Evolutionary conservation across 1,284 basidiomycete species (phyloP), one percentile per base, ranked within the genome.

Genomic region (Heterobasidion occidentale): DNA sequence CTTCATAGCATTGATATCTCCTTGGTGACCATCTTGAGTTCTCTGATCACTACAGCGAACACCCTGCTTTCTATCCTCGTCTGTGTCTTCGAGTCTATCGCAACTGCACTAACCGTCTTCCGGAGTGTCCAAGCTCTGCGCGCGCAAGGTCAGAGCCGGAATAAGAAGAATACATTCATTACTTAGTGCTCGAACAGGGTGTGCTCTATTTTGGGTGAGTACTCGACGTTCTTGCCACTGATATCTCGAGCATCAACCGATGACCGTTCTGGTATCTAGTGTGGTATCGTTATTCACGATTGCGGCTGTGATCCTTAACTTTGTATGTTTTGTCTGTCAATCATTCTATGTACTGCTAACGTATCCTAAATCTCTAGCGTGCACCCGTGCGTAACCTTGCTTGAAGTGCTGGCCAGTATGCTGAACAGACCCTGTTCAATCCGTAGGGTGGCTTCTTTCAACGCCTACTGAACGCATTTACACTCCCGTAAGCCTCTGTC

Each of bases 121-220:
- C 63, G 69, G 50, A 63, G 65, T 53, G 52, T 68, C 6, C 67
- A 70, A 61, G 61, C 68, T 6, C 53, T 70, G 15, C 54, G 53
- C n/a, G 60, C 56, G 2, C 55, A 61, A 14, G 67, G 66, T 2
- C 36, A 60, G 7, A 19, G 54, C 52, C 57, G 60, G 42, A 50
- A 58, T 11, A 62, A 66, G 46, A 62, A 58, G 49, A 58, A 62
- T 42, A 64, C 66, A 2, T 62, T 33, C 59, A 62, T 9, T 66
- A 64, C 52, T 59, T 70, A 17, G 56, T 71, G 9, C 55, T 68
- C 9, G 65, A 70, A 52, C 70, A 70, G 62, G 70, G 70, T 69
- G 38, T 12, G 38, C n/a, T 12, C 12, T 42, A 11, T 42, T 42
- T 42, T 6, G n/a, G n/a, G 55, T 61, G 20, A 34, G 14, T 51